Conservation (phyloP, 1,139 yeast genomes). For the Magnusiomyces suaveolens region DNA sequence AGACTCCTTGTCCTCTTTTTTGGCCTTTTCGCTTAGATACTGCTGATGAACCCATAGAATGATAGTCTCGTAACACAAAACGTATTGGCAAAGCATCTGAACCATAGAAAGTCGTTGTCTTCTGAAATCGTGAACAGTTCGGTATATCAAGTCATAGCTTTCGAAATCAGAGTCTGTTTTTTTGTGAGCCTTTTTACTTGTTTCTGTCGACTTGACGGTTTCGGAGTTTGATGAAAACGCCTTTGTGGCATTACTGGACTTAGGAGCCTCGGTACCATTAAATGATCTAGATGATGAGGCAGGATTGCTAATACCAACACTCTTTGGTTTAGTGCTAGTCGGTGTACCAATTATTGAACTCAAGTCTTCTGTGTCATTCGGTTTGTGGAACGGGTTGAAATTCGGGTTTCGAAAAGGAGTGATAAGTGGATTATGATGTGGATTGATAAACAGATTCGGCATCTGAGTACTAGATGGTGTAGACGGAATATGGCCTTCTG, state of each 20-base stretch:
- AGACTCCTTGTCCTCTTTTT: background rate
- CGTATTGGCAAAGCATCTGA: constrained; percentile 65
- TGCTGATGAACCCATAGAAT: constrained; percentile 22
- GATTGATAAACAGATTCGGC: background rate
- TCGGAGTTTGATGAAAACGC: background rate
- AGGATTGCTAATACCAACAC: background rate
- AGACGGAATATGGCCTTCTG: background rate
- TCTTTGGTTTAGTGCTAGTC: no score
- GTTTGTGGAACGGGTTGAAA: background rate
- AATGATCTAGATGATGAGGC: background rate
- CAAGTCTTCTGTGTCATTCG: background rate
- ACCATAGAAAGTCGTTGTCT: constrained; percentile 76
- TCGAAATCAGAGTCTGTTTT: constrained; percentile 17
- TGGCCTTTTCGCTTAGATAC: background rate
- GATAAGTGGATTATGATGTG: background rate
- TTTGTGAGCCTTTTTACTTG: background rate
- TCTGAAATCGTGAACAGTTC: constrained; percentile 51
- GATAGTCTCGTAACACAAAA: constrained; percentile 57
- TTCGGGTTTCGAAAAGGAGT: background rate
- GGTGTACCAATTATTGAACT: background rate
- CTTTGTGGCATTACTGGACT: background rate
- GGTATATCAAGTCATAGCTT: constrained; percentile 43
- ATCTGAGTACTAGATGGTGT: background rate
- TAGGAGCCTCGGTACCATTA: background rate
- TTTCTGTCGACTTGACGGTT: background rate